Percentiles rank a stretch among this genome's conserved stretches.
Evolutionary conservation across 805 yeast genomes (phyloP).

Genomic region (Yamadazyma laniorum): DNA sequence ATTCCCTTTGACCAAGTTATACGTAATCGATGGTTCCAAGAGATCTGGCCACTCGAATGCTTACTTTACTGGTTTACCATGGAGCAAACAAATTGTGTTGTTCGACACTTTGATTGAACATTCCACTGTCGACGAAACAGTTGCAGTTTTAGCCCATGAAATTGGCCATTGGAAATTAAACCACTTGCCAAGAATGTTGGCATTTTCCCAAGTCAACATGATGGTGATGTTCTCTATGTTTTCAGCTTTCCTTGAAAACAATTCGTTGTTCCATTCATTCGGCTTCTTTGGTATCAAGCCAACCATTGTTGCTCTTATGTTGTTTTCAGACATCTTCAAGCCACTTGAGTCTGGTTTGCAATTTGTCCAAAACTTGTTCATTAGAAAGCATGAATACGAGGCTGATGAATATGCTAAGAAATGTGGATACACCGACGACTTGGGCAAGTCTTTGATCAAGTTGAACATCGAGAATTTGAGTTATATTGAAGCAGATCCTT

Average conservation of each 20-base stretch:
- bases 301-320: constrained; percentile 72
- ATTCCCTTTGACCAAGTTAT: constrained; percentile 84
- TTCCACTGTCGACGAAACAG: constrained; percentile 73
- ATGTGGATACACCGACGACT: constrained; percentile 66
- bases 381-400: constrained; percentile 88
- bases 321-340: constrained; percentile 73
- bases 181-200: constrained; percentile 77
- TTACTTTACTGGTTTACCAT: constrained; percentile 92
- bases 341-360: constrained; percentile 73
- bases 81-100: constrained; percentile 93
- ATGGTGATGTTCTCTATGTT: constrained; percentile 69
- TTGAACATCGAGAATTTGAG: constrained; percentile 79
- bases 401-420: constrained; percentile 86
- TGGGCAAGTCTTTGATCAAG: constrained; percentile 70
- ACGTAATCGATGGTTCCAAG: constrained; percentile 94
- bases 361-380: constrained; percentile 64
- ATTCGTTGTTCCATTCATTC: constrained; percentile 72
- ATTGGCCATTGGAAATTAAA: constrained; percentile 96
- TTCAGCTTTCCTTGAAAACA: constrained; percentile 76
- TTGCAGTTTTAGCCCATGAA: constrained; percentile 97
- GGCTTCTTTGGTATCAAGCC: constrained; percentile 72
- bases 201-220: constrained; percentile 61
- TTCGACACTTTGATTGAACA: constrained; percentile 88
- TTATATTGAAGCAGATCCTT: constrained; percentile 85
- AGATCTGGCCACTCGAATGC: constrained; percentile 97